Base-by-base conservation (phyloP, 2,329 filamentous ascomycete species). In the Aspergillus niger region DNA sequence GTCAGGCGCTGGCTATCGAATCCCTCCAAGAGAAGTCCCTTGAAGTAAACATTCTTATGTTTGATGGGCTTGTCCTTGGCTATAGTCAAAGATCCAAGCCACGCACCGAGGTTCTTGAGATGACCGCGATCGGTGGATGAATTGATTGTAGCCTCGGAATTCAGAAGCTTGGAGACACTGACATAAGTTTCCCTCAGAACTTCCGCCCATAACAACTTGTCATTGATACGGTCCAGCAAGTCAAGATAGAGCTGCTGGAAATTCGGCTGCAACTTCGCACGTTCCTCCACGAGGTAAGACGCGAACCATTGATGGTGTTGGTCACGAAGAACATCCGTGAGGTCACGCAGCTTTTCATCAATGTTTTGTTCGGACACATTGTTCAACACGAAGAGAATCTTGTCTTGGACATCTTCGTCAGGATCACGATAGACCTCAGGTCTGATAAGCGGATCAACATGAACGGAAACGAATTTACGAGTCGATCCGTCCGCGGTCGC, bases 281-380 rank as follows among this genome's bases (percentile, higher is more conserved):
- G 91, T 74, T 97, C 91, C 72, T 97, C 94, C 2, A 99, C 95
- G 8, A 99, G 83, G 71, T 98, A 96, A 51, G 88, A 89, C 6
- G 96, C 95, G 72, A 99, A 99, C 95, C 95, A 99, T 72, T 96
- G 92, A 70, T 96, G 91, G 74, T 97, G 90, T 67, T 89, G 88
- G 56, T 90, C 86, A 54, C 92, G 88, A 51, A 99, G 80, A 48
- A 91, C 87, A 41, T 91, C 88, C 53, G 87, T 88, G 39, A 99
- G 85, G 67, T 97, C 92, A 56, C 84, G 83, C 70, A 94, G 89
- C 77, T 97, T 97, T 43, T 89, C 85, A 55, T 91, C 87, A 17
- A 99, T 82, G 48, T 97, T 98, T 44, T 89, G 88, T 68, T 95
- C 89, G 0, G 95, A 98, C 55, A 99, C 89, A 68, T 99, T 99